Base-by-base conservation (phyloP, 1,284 basidiomycete genomes). In the Cystobasidiaceae sp. region DNA sequence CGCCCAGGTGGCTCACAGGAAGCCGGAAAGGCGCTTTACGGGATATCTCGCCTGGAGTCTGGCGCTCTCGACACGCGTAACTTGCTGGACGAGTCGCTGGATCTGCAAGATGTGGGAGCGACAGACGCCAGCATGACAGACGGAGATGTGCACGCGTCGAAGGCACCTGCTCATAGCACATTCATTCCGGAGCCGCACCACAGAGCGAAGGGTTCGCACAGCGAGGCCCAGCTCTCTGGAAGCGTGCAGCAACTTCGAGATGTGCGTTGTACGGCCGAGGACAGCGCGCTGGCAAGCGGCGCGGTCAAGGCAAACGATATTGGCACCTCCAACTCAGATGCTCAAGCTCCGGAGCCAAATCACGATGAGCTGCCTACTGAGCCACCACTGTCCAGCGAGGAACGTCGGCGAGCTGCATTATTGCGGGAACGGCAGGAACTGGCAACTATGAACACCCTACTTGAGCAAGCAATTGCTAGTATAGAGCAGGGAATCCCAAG, bases 371-470 rank as follows among this genome's bases (percentile, higher is more conserved):
- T 50, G 37, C 41, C 60, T 1, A 44, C 39, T 33, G 23, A 27
- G 17, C 58, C 54, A 8, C 52, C 62, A 21, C 55, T 49, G 7
- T 54, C 54, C 15, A 34, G 32, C 39, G 37, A 48, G 61, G 66
- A 68, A 49, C 27, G 51, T 30, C 52, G 61, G 28, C 39, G 56
- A 49, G 41, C 34, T 34, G 34, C 33, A n/a, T 32, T 64, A 21
- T 46, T 23, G 32, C 61, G 51, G 30, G 61, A 64, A 41, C 19
- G 61, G 49, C 51, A 64, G 45, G 61, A 56, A 34, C 45, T 64
- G n/a, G 61, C 61, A 33, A 51, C 45, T 17, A 64, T 64, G 61
- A 64, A 64, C 34, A 55, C 51, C 1, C 17, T 64, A 23, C 61
- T 64, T 41, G 61, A 64, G 34, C 61, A 49, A 30, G 61, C 61